A percentile compares a stretch with the other conserved stretches of the same genome.
phyloP scores from a whole-genome alignment of 75 land plant species.

The Cupressus sempervirens region DNA sequence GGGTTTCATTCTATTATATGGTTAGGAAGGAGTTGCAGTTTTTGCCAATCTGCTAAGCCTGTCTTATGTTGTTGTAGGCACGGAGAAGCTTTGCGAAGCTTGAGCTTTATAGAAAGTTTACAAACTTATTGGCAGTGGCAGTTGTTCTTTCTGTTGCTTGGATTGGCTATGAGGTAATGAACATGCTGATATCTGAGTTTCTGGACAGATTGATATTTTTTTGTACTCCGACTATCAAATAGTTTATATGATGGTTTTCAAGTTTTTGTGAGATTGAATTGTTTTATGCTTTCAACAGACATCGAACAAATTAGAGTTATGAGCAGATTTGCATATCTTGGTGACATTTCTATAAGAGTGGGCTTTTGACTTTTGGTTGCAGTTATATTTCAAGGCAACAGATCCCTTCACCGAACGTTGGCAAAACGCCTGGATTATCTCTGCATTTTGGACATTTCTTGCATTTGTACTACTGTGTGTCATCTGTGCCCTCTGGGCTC shows the following conservation, averaged over 20 bases:
- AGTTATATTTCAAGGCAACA: conserved; percentile 89
- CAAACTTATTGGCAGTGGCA: conserved; percentile 29
- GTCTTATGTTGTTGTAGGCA: conserved; percentile 11
- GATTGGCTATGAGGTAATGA: conserved; percentile 33
- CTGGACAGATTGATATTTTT: background rate
- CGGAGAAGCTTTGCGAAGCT: conserved; percentile 25
- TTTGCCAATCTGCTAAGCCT: background rate
- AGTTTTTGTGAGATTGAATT: background rate
- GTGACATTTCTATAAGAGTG: background rate
- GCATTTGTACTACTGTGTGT: conserved; percentile 67
- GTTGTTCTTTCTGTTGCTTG: conserved; percentile 28
- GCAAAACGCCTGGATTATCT: conserved; percentile 92
- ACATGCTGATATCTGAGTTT: background rate
- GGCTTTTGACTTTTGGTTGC: background rate
- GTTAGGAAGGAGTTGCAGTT: background rate
- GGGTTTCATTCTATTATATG: background rate
- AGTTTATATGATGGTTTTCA: background rate
- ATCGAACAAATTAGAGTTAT: background rate
- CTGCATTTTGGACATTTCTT: conserved; percentile 88
- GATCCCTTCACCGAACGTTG: conserved; percentile 83
- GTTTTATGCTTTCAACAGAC: background rate
- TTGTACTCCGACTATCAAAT: background rate
- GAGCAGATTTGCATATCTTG: background rate
- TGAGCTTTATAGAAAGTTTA: conserved; percentile 33
- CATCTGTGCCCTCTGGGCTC: conserved; percentile 90